phyloP scores from a whole-genome alignment of 371 early-diverging fungal genomes.

The Apophysomyces variabilis region DNA sequence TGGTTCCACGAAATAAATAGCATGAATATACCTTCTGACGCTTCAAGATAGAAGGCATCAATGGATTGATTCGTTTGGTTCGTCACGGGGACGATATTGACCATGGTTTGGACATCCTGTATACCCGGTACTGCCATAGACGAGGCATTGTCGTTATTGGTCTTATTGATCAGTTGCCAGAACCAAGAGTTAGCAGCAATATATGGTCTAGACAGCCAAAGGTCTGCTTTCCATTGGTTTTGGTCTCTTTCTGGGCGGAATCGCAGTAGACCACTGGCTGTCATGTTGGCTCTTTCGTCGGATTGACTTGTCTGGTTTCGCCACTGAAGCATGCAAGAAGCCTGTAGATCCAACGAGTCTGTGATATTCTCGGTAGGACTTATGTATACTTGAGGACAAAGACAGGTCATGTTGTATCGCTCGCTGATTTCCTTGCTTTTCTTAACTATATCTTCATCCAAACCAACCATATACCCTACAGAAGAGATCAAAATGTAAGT shows the following conservation, averaged over 20 bases:
- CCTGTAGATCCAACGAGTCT: neutral
- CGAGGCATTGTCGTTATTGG: neutral
- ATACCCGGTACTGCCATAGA: neutral
- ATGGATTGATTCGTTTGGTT: neutral
- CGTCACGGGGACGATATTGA: neutral
- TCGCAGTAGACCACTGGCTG: neutral
- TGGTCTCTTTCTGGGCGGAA: neutral
- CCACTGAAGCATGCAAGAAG: slow-evolving; percentile 5
- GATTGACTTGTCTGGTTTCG: neutral
- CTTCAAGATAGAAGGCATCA: neutral
- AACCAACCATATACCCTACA: neutral
- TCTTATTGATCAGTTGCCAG: neutral
- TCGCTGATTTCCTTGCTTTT: neutral
- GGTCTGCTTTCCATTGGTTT: neutral
- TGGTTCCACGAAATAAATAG: neutral
- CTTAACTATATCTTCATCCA: neutral
- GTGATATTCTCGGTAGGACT: neutral
- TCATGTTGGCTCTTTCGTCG: neutral
- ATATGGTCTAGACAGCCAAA: neutral
- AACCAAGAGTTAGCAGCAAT: neutral
- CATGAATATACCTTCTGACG: neutral
- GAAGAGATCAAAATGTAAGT: neutral
- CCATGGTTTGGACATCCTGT: neutral
- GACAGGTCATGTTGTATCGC: neutral
- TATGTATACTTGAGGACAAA: neutral